Evolutionary conservation across 2,329 filamentous ascomycete genomes (phyloP).

Genomic region (Aureobasidium sp.): DNA sequence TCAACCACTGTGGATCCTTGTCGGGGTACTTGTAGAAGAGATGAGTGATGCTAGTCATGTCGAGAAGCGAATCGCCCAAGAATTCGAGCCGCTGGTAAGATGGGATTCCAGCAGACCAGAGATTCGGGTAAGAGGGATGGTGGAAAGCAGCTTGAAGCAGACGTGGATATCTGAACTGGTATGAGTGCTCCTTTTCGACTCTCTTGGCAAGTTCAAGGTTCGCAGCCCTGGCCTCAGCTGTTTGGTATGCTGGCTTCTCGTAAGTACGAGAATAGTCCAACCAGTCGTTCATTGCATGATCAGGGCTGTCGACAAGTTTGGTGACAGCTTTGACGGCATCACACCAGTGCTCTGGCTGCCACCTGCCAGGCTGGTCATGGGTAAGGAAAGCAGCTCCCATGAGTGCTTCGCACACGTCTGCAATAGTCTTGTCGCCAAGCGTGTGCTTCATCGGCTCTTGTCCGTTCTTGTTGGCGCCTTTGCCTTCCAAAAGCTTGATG

Average conservation of each 20-base stretch:
- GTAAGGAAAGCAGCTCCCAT: slow-evolving; percentile 73
- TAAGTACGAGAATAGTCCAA: slow-evolving; percentile 66
- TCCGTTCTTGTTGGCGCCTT: slow-evolving; percentile 42
- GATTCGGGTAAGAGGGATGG: slow-evolving; percentile 70
- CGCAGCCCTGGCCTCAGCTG: slow-evolving; percentile 49
- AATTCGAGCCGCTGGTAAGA: slow-evolving; percentile 90
- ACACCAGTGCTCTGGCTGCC: slow-evolving; percentile 44
- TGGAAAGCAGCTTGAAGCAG: slow-evolving; percentile 78
- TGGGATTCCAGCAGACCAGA: slow-evolving; percentile 64
- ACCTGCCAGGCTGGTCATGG: slow-evolving; percentile 36
- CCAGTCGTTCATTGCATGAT: slow-evolving; percentile 63
- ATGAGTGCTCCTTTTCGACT: slow-evolving; percentile 51
- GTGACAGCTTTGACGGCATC: slow-evolving; percentile 58
- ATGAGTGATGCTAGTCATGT: slow-evolving; percentile 75
- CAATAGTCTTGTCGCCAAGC: slow-evolving; percentile 67
- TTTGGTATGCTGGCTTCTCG: slow-evolving; percentile 62
- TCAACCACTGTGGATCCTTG: slow-evolving; percentile 90
- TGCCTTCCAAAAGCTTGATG: slow-evolving; percentile 64
- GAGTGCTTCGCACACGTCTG: slow-evolving; percentile 88
- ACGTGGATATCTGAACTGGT: slow-evolving; percentile 64
- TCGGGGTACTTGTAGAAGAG: slow-evolving; percentile 68
- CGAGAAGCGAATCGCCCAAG: slow-evolving; percentile 77
- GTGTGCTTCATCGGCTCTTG: slow-evolving; percentile 47
- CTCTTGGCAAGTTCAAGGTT: slow-evolving; percentile 60
- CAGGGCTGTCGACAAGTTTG: slow-evolving; percentile 55